Base-by-base conservation (phyloP, 805 yeast species). In the Starmerella etchellsii region DNA sequence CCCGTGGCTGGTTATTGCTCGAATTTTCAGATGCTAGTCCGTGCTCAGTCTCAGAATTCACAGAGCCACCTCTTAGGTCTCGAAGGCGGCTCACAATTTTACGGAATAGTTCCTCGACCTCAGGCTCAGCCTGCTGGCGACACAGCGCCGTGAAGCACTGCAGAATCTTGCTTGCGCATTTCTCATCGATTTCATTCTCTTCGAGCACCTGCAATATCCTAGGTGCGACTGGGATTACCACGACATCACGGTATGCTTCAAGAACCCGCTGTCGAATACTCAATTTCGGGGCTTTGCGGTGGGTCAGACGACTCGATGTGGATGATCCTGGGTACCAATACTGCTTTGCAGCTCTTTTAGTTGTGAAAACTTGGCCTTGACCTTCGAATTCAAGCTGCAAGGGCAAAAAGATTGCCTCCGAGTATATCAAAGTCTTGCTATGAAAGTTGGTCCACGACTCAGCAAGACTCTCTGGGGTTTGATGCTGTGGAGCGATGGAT, bases 101-200 rank as follows among this genome's bases (percentile, higher is more conserved):
- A 9, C 7, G 10, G 6, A 16, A 16, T 16, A 15, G 5, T 8
- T 10, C 32, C 21, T 30, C 11, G 21, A 9, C 13, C 13, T 7
- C 6, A 9, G 32, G 4, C 13, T 30, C 32, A 7, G 32, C 15
- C 6, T 69, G 70, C 2, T 75, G 66, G 1, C 74, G 64, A 18
- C 69, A 66, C 24, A 80, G 54, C 23, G 74, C 62, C 7, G 79
- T 74, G 47, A 78, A 69, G 51, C 88, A 79, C 51, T 76, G 82
- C 10, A 76, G 56, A 24, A 79, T 54, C 2, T 65, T 56, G 22
- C 65, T 16, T 8, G 21, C 8, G 13, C 32, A 30, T 8, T 9
- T 9, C 4, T 7, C 16, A 30, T 18, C 21, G 16, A 30, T 11
- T 9, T 30, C 32, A 4, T 10, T 7, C 8, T 30, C 32, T 30